Percentiles rank a stretch among this genome's conserved stretches.
These are phyloP conservation scores for Cyclospora cayetanensis DNA, from an alignment of 169 alveolate species.

Conservation along the genomic window DNA sequence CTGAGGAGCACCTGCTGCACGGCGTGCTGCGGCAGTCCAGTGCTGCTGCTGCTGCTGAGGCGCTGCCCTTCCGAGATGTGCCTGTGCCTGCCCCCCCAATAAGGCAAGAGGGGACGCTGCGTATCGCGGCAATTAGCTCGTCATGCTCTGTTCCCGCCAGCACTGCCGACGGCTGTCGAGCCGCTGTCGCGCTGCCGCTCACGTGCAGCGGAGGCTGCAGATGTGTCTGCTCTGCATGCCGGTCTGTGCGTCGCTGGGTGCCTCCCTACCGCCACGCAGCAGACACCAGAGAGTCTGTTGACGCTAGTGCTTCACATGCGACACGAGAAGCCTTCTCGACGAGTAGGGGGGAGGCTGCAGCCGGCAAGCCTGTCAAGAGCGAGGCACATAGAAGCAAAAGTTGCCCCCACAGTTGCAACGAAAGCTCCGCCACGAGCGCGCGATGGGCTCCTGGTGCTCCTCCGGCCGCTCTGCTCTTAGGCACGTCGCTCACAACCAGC, in stretches of 20 bases:
- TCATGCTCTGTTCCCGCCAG: not conserved
- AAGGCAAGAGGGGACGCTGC: no score
- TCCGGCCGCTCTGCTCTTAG: slow-evolving; percentile 2
- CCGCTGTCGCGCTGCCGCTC: slow-evolving; percentile 9
- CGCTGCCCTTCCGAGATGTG: not conserved
- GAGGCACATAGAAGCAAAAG: no score
- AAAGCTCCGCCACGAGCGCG: not conserved
- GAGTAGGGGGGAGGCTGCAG: no score
- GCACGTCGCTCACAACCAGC: not conserved
- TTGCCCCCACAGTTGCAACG: not conserved
- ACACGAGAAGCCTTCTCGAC: no score
- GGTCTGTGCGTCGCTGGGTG: slow-evolving; percentile 9
- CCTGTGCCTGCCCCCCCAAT: not conserved
- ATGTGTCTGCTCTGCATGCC: not conserved
- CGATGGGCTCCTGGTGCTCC: slow-evolving; percentile 25
- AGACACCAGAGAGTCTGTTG: not conserved
- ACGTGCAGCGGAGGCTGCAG: slow-evolving; percentile 34
- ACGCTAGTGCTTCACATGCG: not conserved
- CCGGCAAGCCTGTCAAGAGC: no score
- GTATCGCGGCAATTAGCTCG: not conserved
- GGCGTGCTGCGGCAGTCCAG: not conserved
- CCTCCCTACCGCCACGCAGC: not conserved
- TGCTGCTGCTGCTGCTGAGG: not conserved
- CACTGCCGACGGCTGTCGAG: not conserved
- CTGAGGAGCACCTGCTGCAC: not conserved